Evolutionary conservation across 2,329 filamentous ascomycete species (phyloP).

Genomic region (Colletotrichum cordylinicola): DNA sequence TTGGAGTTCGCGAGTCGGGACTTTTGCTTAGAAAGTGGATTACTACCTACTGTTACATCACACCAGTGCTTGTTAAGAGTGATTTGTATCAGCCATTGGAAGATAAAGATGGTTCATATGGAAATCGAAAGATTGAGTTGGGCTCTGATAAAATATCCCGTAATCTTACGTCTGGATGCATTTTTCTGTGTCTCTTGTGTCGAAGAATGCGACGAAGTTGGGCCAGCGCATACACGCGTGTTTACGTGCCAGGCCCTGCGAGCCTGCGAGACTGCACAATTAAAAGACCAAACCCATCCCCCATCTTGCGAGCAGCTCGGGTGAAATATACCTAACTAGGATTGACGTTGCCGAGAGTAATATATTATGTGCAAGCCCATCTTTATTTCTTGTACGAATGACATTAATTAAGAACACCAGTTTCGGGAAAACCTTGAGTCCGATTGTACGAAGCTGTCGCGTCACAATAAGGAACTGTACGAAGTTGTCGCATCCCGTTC

Average conservation of each 20-base stretch:
- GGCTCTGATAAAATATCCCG: neutral
- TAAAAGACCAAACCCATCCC: neutral
- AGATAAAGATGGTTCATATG: rapidly evolving
- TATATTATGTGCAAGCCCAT: neutral
- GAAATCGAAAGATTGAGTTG: rapidly evolving
- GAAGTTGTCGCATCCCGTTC: neutral
- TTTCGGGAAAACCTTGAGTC: neutral
- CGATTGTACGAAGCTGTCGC: neutral
- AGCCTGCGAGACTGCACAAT: too few relatives aligned
- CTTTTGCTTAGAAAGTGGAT: neutral
- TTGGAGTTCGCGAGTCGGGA: neutral
- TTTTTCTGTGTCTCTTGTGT: neutral
- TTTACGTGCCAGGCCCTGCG: neutral
- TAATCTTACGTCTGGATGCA: rapidly evolving
- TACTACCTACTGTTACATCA: neutral
- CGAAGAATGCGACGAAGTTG: rapidly evolving
- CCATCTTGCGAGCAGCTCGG: neutral
- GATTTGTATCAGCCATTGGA: rapidly evolving
- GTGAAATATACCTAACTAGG: neutral
- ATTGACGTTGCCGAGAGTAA: neutral
- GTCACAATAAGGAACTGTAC: rapidly evolving
- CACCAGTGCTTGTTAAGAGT: neutral
- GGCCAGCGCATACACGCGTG: rapidly evolving
- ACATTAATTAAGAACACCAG: neutral
- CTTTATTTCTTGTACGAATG: neutral